Base-by-base conservation (phyloP, 2,329 filamentous ascomycete species). In the Penicillium freii region DNA sequence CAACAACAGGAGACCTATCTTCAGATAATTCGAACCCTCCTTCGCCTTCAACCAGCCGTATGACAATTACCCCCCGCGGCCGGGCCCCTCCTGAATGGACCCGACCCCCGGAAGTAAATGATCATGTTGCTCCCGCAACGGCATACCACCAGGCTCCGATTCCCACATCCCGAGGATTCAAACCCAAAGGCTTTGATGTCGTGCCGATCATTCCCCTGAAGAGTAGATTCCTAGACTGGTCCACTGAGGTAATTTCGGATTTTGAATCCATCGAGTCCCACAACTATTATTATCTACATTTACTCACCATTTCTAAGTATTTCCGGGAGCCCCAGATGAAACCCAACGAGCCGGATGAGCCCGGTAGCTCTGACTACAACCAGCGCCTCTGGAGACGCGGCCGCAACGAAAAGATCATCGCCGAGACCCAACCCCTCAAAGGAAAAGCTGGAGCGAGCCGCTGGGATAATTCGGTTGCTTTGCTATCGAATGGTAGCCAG, bases 261-360 rank as follows among this genome's bases (percentile, higher is more conserved):
- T 36, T 49, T 57, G 46, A 61, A 54, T 49, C 63, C 51, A 49
- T 67, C 57, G 39, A 57, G 39, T 40, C 53, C 40, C 51, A 58
- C 48, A 44, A 42, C 29, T 27, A 57, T 46, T 38, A 56, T 10
- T 61, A 55, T 47, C 50, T 62, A 60, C 60, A 59, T 51, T 56
- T 70, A 67, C 68, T 75, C 38, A 75, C 69, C 44, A 29, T 62
- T 66, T 25, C 56, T 40, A 60, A 87, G 74, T 97, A 99, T 73
- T 99, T 97, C 81, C 90, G 92, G 31, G 92, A 97, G 73, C 94
- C 94, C 33, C 94, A 99, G 75, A 97, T 99, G 94, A 95, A 94
- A 71, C 88, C 91, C 3, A 92, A 90, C 57, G 94, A 99, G 72
- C 90, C 92, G 25, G 94, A 99, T 67, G 94, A 99, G 71, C 94